A percentile compares a stretch with the other conserved stretches of the same genome.
Evolutionary conservation across 495 filamentous ascomycete species (phyloP).

Genomic region (Penicillium subrubescens): DNA sequence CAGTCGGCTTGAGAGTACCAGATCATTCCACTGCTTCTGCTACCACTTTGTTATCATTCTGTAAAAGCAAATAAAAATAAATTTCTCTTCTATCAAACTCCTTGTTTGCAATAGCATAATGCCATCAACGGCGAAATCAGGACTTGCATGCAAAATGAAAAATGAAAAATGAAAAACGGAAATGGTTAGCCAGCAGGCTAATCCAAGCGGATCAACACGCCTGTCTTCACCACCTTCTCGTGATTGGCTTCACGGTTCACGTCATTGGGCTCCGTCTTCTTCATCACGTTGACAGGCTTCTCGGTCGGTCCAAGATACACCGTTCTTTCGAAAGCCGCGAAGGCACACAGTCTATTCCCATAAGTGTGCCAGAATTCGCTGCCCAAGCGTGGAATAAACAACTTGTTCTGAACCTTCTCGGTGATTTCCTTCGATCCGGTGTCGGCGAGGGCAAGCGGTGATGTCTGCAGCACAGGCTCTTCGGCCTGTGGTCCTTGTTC

Average conservation of each 20-base stretch:
- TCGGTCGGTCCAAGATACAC: conserved; percentile 34
- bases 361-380: conserved; percentile 63
- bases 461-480: not conserved
- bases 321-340: conserved; percentile 62
- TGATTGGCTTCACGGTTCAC: not conserved
- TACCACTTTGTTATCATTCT: not conserved
- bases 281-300: not conserved
- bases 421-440: conserved; percentile 4
- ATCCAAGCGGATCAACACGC: not conserved
- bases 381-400: conserved; percentile 51
- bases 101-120: not conserved
- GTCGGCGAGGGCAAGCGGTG: conserved; percentile 2
- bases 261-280: not conserved
- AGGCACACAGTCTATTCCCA: conserved; percentile 66
- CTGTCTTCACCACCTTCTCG: not conserved
- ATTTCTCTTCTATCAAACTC: not conserved
- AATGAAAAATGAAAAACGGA: not conserved
- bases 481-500: not conserved
- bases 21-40: not conserved
- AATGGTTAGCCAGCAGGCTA: not conserved
- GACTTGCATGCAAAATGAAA: not conserved
- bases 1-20: not conserved
- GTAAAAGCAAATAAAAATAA: not conserved
- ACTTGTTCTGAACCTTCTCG: conserved; percentile 14
- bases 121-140: not conserved